phyloP scores from a whole-genome alignment of 768 basidiomycete genomes.

The Polyporus arcularius region DNA sequence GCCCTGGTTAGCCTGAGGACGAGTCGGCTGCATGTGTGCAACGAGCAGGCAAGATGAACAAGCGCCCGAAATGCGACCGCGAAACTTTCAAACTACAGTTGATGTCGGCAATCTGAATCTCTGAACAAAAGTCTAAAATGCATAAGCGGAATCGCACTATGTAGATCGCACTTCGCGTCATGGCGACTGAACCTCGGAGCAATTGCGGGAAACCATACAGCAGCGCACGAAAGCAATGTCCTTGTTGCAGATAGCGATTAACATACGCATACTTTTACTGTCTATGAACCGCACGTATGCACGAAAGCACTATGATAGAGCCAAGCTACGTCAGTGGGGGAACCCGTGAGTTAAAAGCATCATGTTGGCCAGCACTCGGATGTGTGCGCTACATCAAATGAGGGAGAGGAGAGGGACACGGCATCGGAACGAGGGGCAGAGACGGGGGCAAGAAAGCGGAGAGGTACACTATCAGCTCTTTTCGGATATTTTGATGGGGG shows the following conservation, averaged over 20 bases:
- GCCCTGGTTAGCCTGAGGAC: slow-evolving; percentile 1
- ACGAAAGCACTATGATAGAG: slow-evolving; percentile 27
- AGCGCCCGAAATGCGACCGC: slow-evolving; percentile 3
- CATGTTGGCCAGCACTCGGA: slow-evolving; percentile 15
- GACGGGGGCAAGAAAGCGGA: slow-evolving; percentile 6
- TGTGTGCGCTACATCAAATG: slow-evolving; percentile 16
- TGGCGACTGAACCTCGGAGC: background rate
- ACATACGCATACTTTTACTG: slow-evolving; percentile 36
- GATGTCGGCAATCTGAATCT: background rate
- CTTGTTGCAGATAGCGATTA: slow-evolving; percentile 28
- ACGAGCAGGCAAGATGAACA: background rate
- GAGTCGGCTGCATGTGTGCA: slow-evolving; percentile 11
- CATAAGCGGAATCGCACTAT: background rate
- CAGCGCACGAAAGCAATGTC: slow-evolving; percentile 17
- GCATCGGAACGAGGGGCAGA: background rate
- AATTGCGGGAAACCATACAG: background rate
- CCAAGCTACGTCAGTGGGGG: slow-evolving; percentile 17
- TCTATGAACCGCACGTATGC: slow-evolving; percentile 31
- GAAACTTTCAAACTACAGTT: slow-evolving; percentile 5
- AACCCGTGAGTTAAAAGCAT: slow-evolving; percentile 22
- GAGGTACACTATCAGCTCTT: slow-evolving; percentile 14
- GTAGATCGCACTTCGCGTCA: no score
- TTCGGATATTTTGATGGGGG: slow-evolving; percentile 7
- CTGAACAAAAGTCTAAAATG: background rate
- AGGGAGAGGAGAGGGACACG: background rate